Base-by-base conservation (phyloP, 495 filamentous ascomycete genomes). In the Venustampulla echinocandica region DNA sequence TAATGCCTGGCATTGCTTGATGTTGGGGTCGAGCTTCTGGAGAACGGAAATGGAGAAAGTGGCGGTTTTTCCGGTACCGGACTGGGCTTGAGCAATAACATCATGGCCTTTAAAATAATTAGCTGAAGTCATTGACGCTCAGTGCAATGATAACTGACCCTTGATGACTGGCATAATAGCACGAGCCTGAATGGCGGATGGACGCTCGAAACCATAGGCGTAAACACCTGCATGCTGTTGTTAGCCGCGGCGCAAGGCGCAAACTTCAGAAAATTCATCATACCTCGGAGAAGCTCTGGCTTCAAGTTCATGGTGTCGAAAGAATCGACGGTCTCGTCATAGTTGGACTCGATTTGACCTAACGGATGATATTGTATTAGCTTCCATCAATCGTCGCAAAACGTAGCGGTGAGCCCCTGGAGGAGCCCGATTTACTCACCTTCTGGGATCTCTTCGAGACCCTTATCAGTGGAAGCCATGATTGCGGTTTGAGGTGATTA, bases 311-410 rank as follows among this genome's bases (percentile, higher is more conserved):
- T 98, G 52, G 88, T 77, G 71, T 98, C 92, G 69, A 98, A 98
- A 47, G 89, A 94, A 70, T 99, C 92, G 67, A 90, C 92, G 60
- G 90, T 87, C 79, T 99, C 93, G 80, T 99, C 92, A 73, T 99
- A 99, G 85, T 97, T 99, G 62, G 90, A 95, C 75, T 97, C 92
- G 75, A 99, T 97, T 74, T 90, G 85, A 65, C 85, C 93, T 94
- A 70, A 62, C 61, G 25, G 20, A 24, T 13, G 41, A 50, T 23
- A 42, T 49, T 42, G 32, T 19, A 36, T 55, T 23, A 60, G 53
- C 51, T 20, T 42, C 32, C n/a, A 21, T 46, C 48, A 33, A 10
- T 40, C 19, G 14, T 40, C 18, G 20, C 27, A 40, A 40, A 1
- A 23, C 17, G 21, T 18, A 41, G 52, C 52, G 56, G 52, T 59